Conservation (phyloP, 2,329 filamentous ascomycete species). For the Lachnellula subtilissima region DNA sequence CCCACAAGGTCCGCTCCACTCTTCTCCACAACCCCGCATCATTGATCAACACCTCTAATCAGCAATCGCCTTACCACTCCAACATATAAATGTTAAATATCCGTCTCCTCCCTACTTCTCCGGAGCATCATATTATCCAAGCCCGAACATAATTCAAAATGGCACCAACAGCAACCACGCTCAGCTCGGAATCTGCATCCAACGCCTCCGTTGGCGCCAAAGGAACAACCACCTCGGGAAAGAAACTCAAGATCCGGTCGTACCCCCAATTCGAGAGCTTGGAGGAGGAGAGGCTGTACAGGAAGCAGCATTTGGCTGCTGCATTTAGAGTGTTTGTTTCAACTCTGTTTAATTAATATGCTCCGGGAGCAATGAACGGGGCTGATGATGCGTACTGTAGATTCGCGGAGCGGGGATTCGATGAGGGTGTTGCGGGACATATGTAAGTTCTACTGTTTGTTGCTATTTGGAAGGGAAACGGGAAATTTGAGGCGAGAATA, state of each 20-base stretch:
- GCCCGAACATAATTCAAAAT: slow-evolving; percentile 18
- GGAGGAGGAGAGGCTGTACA: slow-evolving; percentile 24
- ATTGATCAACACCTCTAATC: not conserved
- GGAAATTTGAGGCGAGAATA: too few species aligned
- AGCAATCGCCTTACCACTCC: not conserved
- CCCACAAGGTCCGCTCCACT: not conserved
- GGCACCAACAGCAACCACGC: slow-evolving; percentile 35
- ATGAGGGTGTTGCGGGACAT: slow-evolving; percentile 59
- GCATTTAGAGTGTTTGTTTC: slow-evolving; percentile 19
- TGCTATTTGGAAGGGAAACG: too few species aligned
- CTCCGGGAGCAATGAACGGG: not conserved
- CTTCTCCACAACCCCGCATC: not conserved
- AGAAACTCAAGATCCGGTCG: slow-evolving; percentile 40
- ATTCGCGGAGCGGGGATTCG: slow-evolving; percentile 29
- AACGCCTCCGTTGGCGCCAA: slow-evolving; percentile 42
- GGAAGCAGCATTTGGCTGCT: slow-evolving; percentile 26
- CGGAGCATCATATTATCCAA: not conserved
- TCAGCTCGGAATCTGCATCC: slow-evolving; percentile 32
- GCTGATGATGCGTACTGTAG: slow-evolving; percentile 4
- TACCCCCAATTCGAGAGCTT: slow-evolving; percentile 32
- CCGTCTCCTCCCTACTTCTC: not conserved
- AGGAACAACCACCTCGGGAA: slow-evolving; percentile 41
- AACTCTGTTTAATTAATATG: not conserved
- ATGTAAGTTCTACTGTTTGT: slow-evolving; percentile 34
- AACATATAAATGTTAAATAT: not conserved